Conservation (phyloP, 2,329 filamentous ascomycete genomes). For the Xylogone sp. region DNA sequence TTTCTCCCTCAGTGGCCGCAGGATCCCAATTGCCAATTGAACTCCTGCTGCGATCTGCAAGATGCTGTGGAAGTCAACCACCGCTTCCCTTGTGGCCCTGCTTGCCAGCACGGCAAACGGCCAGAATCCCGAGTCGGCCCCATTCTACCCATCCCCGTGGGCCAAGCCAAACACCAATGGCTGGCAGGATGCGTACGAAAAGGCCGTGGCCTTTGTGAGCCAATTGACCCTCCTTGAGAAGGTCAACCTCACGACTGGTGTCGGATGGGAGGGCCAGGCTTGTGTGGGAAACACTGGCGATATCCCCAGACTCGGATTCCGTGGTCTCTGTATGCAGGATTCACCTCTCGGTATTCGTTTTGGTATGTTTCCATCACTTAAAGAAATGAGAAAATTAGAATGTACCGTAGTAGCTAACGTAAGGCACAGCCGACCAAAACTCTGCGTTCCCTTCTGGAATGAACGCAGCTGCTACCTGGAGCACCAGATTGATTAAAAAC, state of each 20-base stretch:
- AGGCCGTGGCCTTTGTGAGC: conserved; percentile 64
- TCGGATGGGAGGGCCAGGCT: conserved; percentile 32
- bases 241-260: conserved; percentile 91
- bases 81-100: conserved; percentile 11
- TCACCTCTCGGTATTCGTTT: conserved; percentile 36
- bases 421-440: conserved; percentile 56
- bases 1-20: neutral
- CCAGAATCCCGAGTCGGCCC: conserved; percentile 24
- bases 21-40: neutral
- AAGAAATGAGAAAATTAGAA: conserved; percentile 51
- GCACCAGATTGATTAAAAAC: conserved; percentile 66
- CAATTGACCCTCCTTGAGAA: conserved; percentile 79
- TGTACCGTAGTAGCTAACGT: conserved; percentile 48
- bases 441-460: conserved; percentile 77
- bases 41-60: neutral
- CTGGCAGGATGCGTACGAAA: conserved; percentile 69
- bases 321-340: conserved; percentile 28
- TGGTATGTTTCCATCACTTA: too few species aligned
- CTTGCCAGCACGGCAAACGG: conserved; percentile 15
- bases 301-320: conserved; percentile 26
- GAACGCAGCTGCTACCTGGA: conserved; percentile 70
- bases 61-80: conserved; percentile 17
- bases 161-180: conserved; percentile 23
- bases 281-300: conserved; percentile 29
- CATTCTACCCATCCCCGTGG: conserved; percentile 30